A percentile compares a stretch with the other conserved stretches of the same genome.
These are phyloP conservation scores for Litsea cubeba DNA, from an alignment of 164 flowering plant genomes.

Conservation along the genomic window DNA sequence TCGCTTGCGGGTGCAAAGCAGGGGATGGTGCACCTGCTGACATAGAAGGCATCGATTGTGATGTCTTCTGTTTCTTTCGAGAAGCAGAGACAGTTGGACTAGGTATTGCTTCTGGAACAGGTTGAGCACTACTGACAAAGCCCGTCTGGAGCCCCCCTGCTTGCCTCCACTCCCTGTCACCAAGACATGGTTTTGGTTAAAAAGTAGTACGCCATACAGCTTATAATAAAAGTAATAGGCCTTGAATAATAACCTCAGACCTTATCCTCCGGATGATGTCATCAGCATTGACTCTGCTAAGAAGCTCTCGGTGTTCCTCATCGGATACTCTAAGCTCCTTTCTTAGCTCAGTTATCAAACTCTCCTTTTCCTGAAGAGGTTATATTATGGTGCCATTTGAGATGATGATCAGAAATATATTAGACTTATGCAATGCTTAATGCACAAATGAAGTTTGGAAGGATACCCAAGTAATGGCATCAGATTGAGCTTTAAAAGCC, in stretches of 20 bases:
- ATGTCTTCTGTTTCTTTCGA: conserved; percentile 74
- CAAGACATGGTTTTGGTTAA: not conserved
- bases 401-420: conserved; percentile 3
- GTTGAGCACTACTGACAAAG: conserved; percentile 38
- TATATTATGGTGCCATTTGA: conserved; percentile 7
- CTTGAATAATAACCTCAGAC: conserved; percentile 23
- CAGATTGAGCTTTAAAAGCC: conserved; percentile 97
- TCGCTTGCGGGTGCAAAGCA: conserved; percentile 32
- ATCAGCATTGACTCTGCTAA: conserved; percentile 68
- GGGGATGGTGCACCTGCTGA: conserved; percentile 40
- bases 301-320: conserved; percentile 87
- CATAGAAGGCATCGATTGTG: conserved; percentile 43
- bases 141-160: conserved; percentile 52
- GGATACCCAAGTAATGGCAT: conserved; percentile 95
- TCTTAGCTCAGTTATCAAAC: conserved; percentile 85
- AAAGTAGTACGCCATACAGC: not conserved
- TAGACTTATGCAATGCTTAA: conserved; percentile 1
- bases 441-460: conserved; percentile 1
- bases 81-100: conserved; percentile 77
- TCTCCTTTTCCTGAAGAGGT: conserved; percentile 71
- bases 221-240: not conserved
- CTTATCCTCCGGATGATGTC: conserved; percentile 73
- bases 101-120: conserved; percentile 57
- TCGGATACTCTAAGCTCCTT: conserved; percentile 87
- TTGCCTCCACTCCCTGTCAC: conserved; percentile 83